phyloP scores from a whole-genome alignment of 2,329 filamentous ascomycete genomes.

The Penicillium vulpinum region DNA sequence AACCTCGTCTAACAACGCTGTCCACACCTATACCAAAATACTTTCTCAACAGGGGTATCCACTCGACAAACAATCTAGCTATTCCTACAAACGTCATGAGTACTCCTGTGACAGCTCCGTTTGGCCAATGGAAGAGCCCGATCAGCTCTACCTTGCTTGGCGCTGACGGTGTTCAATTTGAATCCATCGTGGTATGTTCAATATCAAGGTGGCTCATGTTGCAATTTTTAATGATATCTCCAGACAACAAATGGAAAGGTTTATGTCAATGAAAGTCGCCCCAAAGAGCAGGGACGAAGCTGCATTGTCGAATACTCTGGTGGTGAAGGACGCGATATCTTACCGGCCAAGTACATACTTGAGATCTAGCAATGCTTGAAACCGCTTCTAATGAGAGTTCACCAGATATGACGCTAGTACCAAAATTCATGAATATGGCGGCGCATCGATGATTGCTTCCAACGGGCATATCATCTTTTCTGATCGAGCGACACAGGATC shows the following conservation, averaged over 20 bases:
- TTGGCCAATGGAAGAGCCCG: constrained; percentile 40
- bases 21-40: background rate
- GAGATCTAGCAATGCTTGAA: constrained; percentile 39
- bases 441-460: constrained; percentile 43
- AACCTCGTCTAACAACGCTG: background rate
- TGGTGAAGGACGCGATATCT: constrained; percentile 18
- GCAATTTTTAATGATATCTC: background rate
- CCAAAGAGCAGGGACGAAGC: constrained; percentile 40
- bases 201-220: background rate
- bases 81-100: background rate
- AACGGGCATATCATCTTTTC: constrained; percentile 49
- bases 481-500: constrained; percentile 43
- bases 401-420: constrained; percentile 45
- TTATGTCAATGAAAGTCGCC: constrained; percentile 34
- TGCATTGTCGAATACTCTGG: constrained; percentile 43
- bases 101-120: constrained; percentile 20
- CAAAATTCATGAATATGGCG: constrained; percentile 55
- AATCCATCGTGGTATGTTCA: constrained; percentile 14
- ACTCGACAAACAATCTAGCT: background rate
- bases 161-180: constrained; percentile 23
- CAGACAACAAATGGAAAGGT: constrained; percentile 19
- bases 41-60: background rate
- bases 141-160: constrained; percentile 25
- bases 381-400: constrained; percentile 11
- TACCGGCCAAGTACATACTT: constrained; percentile 19